These are phyloP conservation scores for Dactylellina parvicollis DNA, from an alignment of 2,329 filamentous ascomycete species.

Conservation along the genomic window DNA sequence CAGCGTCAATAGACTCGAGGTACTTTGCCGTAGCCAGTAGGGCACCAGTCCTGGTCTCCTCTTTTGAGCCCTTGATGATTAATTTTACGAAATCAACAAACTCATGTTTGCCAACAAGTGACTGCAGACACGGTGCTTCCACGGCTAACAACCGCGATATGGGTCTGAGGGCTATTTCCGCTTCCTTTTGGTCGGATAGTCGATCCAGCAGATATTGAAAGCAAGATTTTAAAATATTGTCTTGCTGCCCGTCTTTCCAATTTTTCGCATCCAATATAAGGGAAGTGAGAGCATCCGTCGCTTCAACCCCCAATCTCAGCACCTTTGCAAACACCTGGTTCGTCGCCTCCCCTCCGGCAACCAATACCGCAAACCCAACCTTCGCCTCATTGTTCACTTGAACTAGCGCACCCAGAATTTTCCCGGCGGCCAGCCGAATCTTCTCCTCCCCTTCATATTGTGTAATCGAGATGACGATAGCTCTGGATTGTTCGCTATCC, in stretches of 20 bases:
- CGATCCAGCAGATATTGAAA: constrained; percentile 55
- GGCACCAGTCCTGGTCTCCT: constrained; percentile 56
- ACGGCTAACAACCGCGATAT: constrained; percentile 55
- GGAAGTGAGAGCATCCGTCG: constrained; percentile 55
- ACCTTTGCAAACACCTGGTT: constrained; percentile 40
- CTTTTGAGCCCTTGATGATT: constrained; percentile 51
- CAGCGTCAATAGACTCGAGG: constrained; percentile 54
- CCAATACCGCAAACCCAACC: constrained; percentile 39
- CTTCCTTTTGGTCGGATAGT: constrained; percentile 25
- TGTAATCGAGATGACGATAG: constrained; percentile 30
- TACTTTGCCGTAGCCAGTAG: constrained; percentile 57
- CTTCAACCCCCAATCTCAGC: constrained; percentile 52
- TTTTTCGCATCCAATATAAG: constrained; percentile 53
- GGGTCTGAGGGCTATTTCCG: constrained; percentile 49
- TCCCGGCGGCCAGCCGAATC: constrained; percentile 48
- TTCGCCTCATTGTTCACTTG: constrained; percentile 53
- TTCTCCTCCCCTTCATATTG: constrained; percentile 33
- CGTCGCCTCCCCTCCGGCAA: constrained; percentile 27
- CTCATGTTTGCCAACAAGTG: constrained; percentile 54
- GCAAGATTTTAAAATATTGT: constrained; percentile 52
- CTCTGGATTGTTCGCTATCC: constrained; percentile 13
- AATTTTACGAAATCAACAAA: constrained; percentile 55
- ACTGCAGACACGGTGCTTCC: constrained; percentile 53
- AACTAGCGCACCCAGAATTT: constrained; percentile 54
- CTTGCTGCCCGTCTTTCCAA: constrained; percentile 53